phyloP scores from a whole-genome alignment of 2,329 filamentous ascomycete genomes.

The Stagonosporopsis vannaccii region DNA sequence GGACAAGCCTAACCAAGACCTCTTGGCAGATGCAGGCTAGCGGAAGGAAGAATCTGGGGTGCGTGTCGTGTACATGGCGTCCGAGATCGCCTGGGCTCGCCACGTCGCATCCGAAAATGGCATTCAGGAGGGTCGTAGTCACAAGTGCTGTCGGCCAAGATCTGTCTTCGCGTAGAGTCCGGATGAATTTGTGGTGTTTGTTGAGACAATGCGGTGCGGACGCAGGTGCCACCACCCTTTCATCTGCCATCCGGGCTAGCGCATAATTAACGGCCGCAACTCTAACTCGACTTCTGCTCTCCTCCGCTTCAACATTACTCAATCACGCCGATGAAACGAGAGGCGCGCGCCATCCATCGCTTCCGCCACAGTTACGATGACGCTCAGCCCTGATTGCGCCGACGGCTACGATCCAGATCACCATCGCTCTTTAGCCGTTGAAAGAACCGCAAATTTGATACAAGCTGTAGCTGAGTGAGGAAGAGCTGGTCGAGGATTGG shows the following conservation, averaged over 20 bases:
- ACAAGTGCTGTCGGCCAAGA: neutral
- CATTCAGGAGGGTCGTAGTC: neutral
- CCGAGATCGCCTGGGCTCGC: neutral
- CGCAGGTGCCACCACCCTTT: slow-evolving; percentile 15
- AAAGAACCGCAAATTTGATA: slow-evolving; percentile 6
- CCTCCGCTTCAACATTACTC: slow-evolving; percentile 17
- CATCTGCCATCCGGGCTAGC: slow-evolving; percentile 13
- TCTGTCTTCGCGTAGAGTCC: neutral
- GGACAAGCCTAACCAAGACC: slow-evolving; percentile 36
- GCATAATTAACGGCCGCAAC: slow-evolving; percentile 13
- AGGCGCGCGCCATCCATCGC: neutral
- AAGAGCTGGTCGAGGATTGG: slow-evolving; percentile 19
- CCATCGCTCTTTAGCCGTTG: slow-evolving; percentile 5
- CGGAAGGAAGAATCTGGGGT: slow-evolving; percentile 19
- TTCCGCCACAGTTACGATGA: neutral
- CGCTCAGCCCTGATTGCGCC: neutral
- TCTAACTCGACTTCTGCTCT: slow-evolving; percentile 13
- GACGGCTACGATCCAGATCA: neutral
- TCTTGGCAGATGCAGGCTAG: slow-evolving; percentile 23
- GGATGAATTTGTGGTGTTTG: neutral
- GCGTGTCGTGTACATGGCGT: slow-evolving; percentile 11
- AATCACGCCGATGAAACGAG: neutral
- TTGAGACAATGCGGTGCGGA: neutral
- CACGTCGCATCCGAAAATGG: neutral
- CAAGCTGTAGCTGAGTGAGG: slow-evolving; percentile 16